Evolutionary conservation across 176 grass and related monocot species (phyloP), one percentile per base, ranked within the genome.

Genomic region (Saccharum officinarum): DNA sequence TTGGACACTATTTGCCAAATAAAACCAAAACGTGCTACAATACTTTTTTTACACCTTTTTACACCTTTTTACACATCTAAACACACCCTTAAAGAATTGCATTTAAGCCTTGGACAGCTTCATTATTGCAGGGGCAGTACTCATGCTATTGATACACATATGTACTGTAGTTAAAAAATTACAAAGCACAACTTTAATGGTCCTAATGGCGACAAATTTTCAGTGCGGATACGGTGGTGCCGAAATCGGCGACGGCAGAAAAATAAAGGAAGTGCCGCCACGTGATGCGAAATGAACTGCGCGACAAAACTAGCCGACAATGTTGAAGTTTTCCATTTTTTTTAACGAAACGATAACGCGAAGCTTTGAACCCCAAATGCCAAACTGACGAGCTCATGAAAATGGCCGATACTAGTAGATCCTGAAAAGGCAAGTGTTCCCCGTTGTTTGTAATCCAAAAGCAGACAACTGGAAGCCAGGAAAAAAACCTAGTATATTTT

Each of bases 231-330:
- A 45, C 26, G 38, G n/a, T 20, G 62, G 52, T 77, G 64, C 28
- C 73, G 47, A 49, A 62, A 50, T 64, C 25, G 80, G 73, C n/a
- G 65, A 83, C 66, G 17, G 54, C 5, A 52, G 57, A 8, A 62
- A 78, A 74, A 50, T 33, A 28, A 69, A 49, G 10, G n/a, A 77
- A 73, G 59, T 45, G 42, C 28, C 47, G 46, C 59, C 71, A 82
- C 45, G 57, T 87, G 85, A 68, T 55, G 50, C 71, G 76, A 61
- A 79, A 10, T 28, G 57, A 16, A 54, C 64, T 73, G 68, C 20
- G 20, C 41, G 73, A 37, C 79, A 62, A 62, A 77, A 77, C 64
- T 61, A 60, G 50, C 86, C 40, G 54, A 88, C 80, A 71, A 59
- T 18, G 5, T 39, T 46, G 49, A 71, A 47, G 25, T 5, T 50